A percentile compares a stretch with the other conserved stretches of the same genome.
These are phyloP conservation scores for Penicillium capsulatum DNA, from an alignment of 2,329 filamentous ascomycete genomes.

Conservation along the genomic window DNA sequence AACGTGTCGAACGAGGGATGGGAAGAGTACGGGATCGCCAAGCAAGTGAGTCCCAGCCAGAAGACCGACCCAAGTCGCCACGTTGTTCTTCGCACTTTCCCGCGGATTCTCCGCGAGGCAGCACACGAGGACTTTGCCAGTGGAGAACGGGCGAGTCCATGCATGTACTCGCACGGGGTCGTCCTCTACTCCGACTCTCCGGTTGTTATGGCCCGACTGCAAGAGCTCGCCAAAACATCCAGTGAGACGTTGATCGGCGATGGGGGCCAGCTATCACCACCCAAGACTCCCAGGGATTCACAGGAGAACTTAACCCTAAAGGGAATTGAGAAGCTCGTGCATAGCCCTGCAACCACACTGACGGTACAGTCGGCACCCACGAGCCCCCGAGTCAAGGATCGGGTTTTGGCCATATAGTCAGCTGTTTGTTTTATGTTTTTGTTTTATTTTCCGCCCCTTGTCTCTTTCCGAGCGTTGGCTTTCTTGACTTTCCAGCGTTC, in stretches of 20 bases:
- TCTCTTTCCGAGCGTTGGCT: no score
- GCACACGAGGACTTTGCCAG: conserved; percentile 48
- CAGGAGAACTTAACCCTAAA: conserved; percentile 4
- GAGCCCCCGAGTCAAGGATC: conserved; percentile 15
- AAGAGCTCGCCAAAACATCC: conserved; percentile 38
- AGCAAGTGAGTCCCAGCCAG: conserved; percentile 13
- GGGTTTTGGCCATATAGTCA: conserved; percentile 5
- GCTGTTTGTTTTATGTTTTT: background rate
- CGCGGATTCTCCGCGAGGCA: conserved; percentile 51
- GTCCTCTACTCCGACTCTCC: conserved; percentile 50
- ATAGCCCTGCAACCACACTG: conserved; percentile 5
- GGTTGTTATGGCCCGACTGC: conserved; percentile 37
- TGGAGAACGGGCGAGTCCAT: conserved; percentile 43
- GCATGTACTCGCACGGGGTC: conserved; percentile 48
- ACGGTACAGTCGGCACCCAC: conserved; percentile 18
- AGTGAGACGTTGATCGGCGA: conserved; percentile 13
- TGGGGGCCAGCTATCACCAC: conserved; percentile 6
- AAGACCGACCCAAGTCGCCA: conserved; percentile 33
- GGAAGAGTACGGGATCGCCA: conserved; percentile 32
- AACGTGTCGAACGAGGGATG: conserved; percentile 35
- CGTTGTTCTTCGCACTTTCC: conserved; percentile 50
- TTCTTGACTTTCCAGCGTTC: no score
- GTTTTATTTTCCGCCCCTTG: background rate
- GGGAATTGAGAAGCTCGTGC: conserved; percentile 9
- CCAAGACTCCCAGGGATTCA: conserved; percentile 6